A percentile compares a stretch with the other conserved stretches of the same genome.
Evolutionary conservation across 2,329 filamentous ascomycete genomes (phyloP).

Genomic region (Talaromyces rugulosus): DNA sequence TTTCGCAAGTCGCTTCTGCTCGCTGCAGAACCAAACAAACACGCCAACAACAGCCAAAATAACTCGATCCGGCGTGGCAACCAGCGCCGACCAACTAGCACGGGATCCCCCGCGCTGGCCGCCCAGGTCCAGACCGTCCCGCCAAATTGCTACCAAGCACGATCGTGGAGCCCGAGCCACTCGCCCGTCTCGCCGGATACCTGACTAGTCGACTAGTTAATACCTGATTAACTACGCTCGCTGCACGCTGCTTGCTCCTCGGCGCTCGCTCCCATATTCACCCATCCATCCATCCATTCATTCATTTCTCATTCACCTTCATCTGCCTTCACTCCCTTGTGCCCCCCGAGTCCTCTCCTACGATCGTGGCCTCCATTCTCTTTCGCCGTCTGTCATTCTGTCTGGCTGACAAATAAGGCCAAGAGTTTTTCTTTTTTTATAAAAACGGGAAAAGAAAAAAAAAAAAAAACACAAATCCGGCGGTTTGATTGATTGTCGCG

Average conservation of each 20-base stretch:
- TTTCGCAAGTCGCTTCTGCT: not conserved
- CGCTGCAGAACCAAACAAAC: not conserved
- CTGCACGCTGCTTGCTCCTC: not conserved
- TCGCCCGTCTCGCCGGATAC: conserved; percentile 15
- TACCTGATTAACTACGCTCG: not conserved
- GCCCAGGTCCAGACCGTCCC: conserved; percentile 10
- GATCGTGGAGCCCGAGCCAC: conserved; percentile 15
- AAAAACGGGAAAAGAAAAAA: not conserved
- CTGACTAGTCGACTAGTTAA: conserved; percentile 7
- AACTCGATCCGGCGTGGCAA: not conserved
- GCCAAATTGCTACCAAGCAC: conserved; percentile 12
- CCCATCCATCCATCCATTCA: not conserved
- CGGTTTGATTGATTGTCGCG: not conserved
- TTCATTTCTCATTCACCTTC: not conserved
- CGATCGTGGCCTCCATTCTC: not conserved
- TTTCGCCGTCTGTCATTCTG: not conserved
- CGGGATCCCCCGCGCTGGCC: conserved; percentile 15
- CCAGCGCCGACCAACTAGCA: not conserved
- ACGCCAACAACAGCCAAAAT: not conserved
- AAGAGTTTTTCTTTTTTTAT: not conserved
- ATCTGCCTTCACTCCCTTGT: not conserved
- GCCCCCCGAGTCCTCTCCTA: not conserved
- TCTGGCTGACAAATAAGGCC: not conserved
- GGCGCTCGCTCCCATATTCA: not conserved
- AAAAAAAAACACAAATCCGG: not conserved